Evolutionary conservation across 1,284 basidiomycete genomes (phyloP).

Genomic region (Volvariella surrecta): DNA sequence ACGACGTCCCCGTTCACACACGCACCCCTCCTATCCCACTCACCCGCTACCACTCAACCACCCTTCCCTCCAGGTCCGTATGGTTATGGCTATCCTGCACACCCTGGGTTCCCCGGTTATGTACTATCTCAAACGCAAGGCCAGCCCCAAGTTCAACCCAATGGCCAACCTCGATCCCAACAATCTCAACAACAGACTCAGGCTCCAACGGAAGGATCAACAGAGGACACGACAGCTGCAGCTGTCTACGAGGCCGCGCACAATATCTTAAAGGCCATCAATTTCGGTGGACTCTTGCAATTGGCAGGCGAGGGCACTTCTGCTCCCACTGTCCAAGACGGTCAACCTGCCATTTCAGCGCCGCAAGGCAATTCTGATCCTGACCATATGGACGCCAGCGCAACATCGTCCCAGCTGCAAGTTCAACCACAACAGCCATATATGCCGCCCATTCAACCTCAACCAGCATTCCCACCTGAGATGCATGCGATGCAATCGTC

Average conservation of each 20-base stretch:
- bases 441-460: neutral
- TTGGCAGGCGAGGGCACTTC: constrained; percentile 28
- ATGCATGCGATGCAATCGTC: neutral
- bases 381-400: too few relatives aligned
- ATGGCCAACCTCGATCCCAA: constrained; percentile 10
- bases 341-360: too few relatives aligned
- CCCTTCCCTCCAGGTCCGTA: constrained; percentile 17
- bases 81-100: constrained; percentile 19
- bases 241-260: constrained; percentile 70
- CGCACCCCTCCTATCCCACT: constrained; percentile 31
- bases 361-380: too few relatives aligned
- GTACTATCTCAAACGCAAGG: constrained; percentile 7
- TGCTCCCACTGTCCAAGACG: too few relatives aligned
- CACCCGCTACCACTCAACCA: constrained; percentile 15
- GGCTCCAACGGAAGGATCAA: constrained; percentile 9
- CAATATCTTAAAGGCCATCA: constrained; percentile 67
- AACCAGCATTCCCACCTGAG: neutral
- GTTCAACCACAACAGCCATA: neutral
- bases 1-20: constrained; percentile 53
- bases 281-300: constrained; percentile 47
- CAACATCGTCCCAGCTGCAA: too few relatives aligned
- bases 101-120: constrained; percentile 19
- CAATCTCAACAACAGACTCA: constrained; percentile 3
- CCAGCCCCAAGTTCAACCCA: constrained; percentile 12
- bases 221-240: constrained; percentile 10